These are phyloP conservation scores for Vitis rotundifolia DNA, from an alignment of 164 flowering plant species.

Conservation along the genomic window DNA sequence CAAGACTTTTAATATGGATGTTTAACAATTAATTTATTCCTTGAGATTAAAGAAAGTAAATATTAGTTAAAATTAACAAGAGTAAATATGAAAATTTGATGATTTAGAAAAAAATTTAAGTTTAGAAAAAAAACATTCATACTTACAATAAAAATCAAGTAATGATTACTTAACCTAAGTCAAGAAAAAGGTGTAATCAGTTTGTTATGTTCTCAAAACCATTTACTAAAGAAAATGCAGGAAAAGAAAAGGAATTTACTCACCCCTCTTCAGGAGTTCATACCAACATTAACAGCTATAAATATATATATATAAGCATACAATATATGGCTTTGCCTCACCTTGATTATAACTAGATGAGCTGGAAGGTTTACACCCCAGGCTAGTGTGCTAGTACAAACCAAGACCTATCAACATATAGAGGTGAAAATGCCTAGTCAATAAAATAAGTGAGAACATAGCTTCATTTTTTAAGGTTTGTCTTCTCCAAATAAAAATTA, in stretches of 20 bases:
- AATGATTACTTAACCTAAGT: too few relatives aligned
- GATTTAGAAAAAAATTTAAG: too few relatives aligned
- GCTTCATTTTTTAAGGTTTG: neutral
- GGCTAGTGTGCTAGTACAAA: conserved; percentile 95
- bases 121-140: too few relatives aligned
- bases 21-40: too few relatives aligned
- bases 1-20: too few relatives aligned
- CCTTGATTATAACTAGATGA: conserved; percentile 97
- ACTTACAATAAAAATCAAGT: too few relatives aligned
- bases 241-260: neutral
- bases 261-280: neutral
- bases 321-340: conserved; percentile 16
- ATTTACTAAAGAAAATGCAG: neutral
- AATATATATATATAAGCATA: neutral
- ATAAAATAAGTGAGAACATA: neutral
- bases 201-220: neutral
- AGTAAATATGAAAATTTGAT: too few relatives aligned
- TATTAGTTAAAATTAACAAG: too few relatives aligned
- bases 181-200: too few relatives aligned
- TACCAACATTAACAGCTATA: neutral
- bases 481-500: neutral
- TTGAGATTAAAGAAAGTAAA: too few relatives aligned
- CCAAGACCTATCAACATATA: conserved; percentile 59
- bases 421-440: neutral
- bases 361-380: conserved; percentile 99